Evolutionary conservation across 371 early-diverging fungal species (phyloP), one percentile per base, ranked within the genome.

Genomic region (Circinella umbellata): DNA sequence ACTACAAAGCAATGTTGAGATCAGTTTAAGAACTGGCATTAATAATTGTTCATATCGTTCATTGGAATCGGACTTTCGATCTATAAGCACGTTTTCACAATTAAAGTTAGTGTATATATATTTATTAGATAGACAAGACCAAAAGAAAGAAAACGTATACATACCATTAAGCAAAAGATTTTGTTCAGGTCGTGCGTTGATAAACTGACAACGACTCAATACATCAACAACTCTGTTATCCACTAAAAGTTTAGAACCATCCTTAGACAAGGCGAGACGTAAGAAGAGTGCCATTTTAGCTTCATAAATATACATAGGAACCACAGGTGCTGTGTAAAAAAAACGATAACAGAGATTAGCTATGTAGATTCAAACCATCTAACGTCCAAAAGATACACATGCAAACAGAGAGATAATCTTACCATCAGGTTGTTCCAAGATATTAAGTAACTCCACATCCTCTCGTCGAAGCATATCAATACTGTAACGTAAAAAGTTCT

Each of bases 231-330:
- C 78, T 1, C 93, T 92, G 69, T 86, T 85, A 34, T 92, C 93
- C 18, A 93, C 64, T 20, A 98, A 79, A 62, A 87, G 82, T 54
- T 91, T 89, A 1, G 94, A 90, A 14, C 96, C 96, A n/a, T 91
- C 90, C 11, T 80, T 74, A 42, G 85, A 81, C 74, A 90, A 89
- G 0, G 95, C 88, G 64, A 98, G 73, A 11, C 94, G 87, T 54
- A 94, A 76, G 68, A 97, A 86, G 57, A 98, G 79, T 3, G 90
- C 79, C 90, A 95, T 87, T 78, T 93, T 94, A n/a, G 92, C 78
- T 72, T 96, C 93, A 75, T 91, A 95, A 38, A 95, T 86, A 73
- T 90, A 91, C 9, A 90, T 74, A 42, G 87, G 78, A 18, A 87
- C 80, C 59, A 84, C 78, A 63, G 88, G 78, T 10, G 84, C 87